These are phyloP conservation scores for Phaeosphaeriaceae sp. DNA, from an alignment of 2,329 filamentous ascomycete genomes.

Conservation along the genomic window DNA sequence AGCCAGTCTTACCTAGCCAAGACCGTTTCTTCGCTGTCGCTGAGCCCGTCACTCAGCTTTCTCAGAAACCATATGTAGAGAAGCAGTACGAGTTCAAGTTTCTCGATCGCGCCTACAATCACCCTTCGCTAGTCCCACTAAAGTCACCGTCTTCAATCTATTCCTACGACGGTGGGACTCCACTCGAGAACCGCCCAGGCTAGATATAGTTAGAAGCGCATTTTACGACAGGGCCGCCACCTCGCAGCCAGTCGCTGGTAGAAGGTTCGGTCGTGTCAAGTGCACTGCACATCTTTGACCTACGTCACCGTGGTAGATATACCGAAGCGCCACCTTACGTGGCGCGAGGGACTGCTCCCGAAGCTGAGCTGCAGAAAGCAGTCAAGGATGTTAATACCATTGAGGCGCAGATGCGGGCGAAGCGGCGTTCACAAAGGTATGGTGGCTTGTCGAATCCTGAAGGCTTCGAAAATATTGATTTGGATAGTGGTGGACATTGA, in stretches of 20 bases:
- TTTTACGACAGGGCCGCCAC: not conserved
- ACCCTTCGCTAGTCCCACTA: not conserved
- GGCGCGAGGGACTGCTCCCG: not conserved
- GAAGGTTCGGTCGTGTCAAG: not conserved
- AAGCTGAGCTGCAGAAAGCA: not conserved
- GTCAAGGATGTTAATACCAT: not conserved
- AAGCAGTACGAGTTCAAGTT: not conserved
- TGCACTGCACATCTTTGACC: not conserved
- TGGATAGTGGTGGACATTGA: no score
- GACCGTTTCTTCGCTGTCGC: constrained; percentile 10
- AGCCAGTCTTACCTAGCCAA: not conserved
- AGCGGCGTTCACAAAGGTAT: not conserved
- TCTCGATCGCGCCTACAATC: not conserved
- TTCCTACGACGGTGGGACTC: not conserved
- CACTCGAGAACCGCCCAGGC: no score
- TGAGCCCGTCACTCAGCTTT: not conserved
- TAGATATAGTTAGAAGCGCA: no score
- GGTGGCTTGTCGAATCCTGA: not conserved
- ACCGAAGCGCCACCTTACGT: not conserved
- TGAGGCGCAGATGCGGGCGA: not conserved
- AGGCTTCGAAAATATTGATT: not conserved
- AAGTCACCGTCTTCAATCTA: not conserved
- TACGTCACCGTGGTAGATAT: not conserved
- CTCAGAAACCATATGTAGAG: not conserved
- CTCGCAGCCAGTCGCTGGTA: not conserved